Conservation (phyloP, 2,329 filamentous ascomycete genomes). For the Fulvia fulva region DNA sequence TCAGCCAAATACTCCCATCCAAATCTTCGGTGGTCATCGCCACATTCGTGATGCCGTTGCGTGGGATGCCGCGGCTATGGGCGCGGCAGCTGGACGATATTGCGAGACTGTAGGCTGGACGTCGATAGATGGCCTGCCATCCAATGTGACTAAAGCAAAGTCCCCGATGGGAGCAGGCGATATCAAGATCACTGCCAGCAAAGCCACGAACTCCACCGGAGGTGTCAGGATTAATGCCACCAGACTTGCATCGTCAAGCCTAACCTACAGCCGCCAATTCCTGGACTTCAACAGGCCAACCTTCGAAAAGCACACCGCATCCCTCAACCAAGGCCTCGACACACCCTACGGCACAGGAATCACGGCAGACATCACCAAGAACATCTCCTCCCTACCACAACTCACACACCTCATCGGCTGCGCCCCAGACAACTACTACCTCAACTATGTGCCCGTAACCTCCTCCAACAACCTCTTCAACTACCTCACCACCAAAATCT, state of each 20-base stretch:
- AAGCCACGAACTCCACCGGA: conserved; percentile 32
- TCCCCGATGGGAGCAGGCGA: conserved; percentile 39
- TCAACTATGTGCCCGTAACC: conserved; percentile 7
- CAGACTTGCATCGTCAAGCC: conserved; percentile 24
- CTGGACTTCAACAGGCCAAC: conserved; percentile 66
- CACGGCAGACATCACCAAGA: conserved; percentile 15
- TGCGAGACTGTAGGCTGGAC: conserved; percentile 67
- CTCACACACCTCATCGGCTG: conserved; percentile 17
- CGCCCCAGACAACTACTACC: conserved; percentile 17
- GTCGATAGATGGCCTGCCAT: conserved; percentile 57
- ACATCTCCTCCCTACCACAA: conserved; percentile 15
- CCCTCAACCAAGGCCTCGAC: conserved; percentile 16
- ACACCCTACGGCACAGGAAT: conserved; percentile 17
- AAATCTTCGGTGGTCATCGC: conserved; percentile 53
- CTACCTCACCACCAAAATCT: conserved; percentile 18
- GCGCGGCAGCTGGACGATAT: conserved; percentile 59
- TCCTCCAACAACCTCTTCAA: conserved; percentile 19
- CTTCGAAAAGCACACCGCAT: conserved; percentile 58
- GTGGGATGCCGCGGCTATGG: conserved; percentile 59
- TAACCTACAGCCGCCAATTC: conserved; percentile 56
- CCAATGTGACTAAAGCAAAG: conserved; percentile 38
- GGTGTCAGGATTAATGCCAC: conserved; percentile 19
- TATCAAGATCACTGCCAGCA: conserved; percentile 35
- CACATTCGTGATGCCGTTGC: conserved; percentile 60
- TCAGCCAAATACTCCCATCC: conserved; percentile 57